Percentiles rank a stretch among this genome's conserved stretches.
Evolutionary conservation across 352 stramenopile genomes (phyloP).

Genomic region (Thalassiosira livingstoniorum): DNA sequence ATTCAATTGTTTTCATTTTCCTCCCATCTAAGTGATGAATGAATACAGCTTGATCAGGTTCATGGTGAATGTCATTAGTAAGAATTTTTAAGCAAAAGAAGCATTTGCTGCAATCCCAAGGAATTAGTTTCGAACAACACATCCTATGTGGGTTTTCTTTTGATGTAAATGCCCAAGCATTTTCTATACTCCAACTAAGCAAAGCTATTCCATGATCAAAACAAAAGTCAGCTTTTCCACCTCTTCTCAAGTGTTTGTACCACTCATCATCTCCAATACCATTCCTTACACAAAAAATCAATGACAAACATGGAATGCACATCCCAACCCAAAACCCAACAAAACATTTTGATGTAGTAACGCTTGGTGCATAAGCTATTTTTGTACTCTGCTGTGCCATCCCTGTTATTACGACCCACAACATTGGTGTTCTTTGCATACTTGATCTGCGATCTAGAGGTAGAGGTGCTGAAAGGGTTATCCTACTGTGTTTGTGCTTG

Average conservation of each 20-base stretch:
- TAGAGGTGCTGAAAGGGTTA: not conserved
- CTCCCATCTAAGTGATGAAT: too few species aligned
- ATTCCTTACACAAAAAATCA: not conserved
- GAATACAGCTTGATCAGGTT: not conserved
- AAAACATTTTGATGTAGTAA: not conserved
- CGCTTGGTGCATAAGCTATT: not conserved
- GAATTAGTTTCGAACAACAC: not conserved
- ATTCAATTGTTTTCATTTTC: not conserved
- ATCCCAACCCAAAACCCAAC: not conserved
- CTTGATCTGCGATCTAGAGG: not conserved
- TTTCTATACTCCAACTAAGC: not conserved
- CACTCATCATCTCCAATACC: not conserved
- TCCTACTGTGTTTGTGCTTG: not conserved
- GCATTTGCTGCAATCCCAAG: not conserved
- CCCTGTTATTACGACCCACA: conserved; percentile 4
- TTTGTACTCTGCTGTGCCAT: not conserved
- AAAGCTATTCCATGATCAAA: not conserved
- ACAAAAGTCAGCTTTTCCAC: not conserved
- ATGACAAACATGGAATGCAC: not conserved
- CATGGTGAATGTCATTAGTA: not conserved
- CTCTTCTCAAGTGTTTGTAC: not conserved
- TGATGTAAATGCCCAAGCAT: not conserved
- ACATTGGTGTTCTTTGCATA: not conserved
- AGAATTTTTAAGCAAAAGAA: conserved; percentile 2
- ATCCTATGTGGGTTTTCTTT: not conserved